These are phyloP conservation scores for Lentinula aciculospora DNA, from an alignment of 768 basidiomycete genomes.

Conservation along the genomic window DNA sequence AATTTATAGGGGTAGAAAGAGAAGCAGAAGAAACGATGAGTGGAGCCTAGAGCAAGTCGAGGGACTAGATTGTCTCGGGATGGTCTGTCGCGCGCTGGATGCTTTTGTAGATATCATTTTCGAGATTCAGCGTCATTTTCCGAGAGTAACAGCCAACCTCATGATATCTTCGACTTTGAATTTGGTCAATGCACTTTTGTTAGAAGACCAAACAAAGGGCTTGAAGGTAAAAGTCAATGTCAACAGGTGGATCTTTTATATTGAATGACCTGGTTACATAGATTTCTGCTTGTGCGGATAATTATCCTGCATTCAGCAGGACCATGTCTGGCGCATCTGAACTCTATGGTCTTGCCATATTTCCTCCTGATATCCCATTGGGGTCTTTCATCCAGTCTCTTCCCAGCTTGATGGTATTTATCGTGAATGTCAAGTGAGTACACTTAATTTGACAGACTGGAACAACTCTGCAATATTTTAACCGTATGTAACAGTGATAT, in stretches of 20 bases:
- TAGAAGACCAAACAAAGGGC: slow-evolving; percentile 24
- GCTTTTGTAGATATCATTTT: slow-evolving; percentile 26
- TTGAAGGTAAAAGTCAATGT: slow-evolving; percentile 17
- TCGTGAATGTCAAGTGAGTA: slow-evolving; percentile 31
- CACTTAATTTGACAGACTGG: neutral
- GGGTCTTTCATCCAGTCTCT: slow-evolving; percentile 29
- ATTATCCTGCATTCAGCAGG: slow-evolving; percentile 18
- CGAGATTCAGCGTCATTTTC: slow-evolving; percentile 22
- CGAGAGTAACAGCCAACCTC: slow-evolving; percentile 23
- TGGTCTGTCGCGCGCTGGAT: slow-evolving; percentile 24
- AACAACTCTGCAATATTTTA: no score
- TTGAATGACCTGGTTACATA: neutral
- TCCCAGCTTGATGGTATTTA: slow-evolving; percentile 27
- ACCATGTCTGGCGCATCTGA: slow-evolving; percentile 28
- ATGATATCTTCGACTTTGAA: slow-evolving; percentile 31
- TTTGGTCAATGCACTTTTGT: slow-evolving; percentile 24
- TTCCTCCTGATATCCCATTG: slow-evolving; percentile 24
- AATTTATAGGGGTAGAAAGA: no score
- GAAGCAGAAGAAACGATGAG: no score
- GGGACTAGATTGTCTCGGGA: no score
- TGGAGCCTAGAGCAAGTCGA: no score
- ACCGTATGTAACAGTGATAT: slow-evolving; percentile 32
- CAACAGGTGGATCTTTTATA: neutral
- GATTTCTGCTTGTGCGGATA: slow-evolving; percentile 8
- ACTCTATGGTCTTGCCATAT: slow-evolving; percentile 29